phyloP scores from a whole-genome alignment of 1,284 basidiomycete species.

The Cryptococcus sp. region DNA sequence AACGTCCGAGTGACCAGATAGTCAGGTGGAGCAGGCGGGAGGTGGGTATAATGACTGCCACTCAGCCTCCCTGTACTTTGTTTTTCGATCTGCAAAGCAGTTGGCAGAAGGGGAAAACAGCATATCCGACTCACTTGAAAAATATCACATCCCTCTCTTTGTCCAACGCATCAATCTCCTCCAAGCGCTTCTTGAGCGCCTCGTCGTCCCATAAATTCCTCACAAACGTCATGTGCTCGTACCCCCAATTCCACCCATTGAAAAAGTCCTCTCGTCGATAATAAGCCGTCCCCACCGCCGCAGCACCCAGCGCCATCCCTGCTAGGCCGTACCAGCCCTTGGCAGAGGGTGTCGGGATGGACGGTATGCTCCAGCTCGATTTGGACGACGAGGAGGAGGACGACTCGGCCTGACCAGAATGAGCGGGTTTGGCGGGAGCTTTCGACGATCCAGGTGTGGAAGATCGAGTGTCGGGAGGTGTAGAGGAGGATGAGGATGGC shows the following conservation, averaged over 20 bases:
- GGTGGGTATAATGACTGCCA: constrained; percentile 65
- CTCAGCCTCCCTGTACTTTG: not conserved
- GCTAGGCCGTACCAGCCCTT: constrained; percentile 45
- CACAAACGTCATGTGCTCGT: constrained; percentile 87
- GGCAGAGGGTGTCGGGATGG: constrained; percentile 14
- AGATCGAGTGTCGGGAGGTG: not conserved
- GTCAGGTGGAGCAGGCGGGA: constrained; percentile 59
- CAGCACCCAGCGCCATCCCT: constrained; percentile 69
- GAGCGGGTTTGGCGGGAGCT: not conserved
- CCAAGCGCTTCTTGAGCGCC: constrained; percentile 59
- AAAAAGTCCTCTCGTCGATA: constrained; percentile 65
- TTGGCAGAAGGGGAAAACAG: not conserved
- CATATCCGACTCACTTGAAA: constrained; percentile 56
- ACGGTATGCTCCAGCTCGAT: constrained; percentile 10
- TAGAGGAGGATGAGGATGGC: not conserved
- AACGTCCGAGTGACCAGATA: constrained; percentile 63
- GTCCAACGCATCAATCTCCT: constrained; percentile 58
- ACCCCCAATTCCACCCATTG: constrained; percentile 67
- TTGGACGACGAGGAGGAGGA: constrained; percentile 4
- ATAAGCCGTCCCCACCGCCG: constrained; percentile 77
- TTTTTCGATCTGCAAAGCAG: too few relatives aligned
- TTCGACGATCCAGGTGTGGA: not conserved
- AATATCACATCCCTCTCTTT: constrained; percentile 55
- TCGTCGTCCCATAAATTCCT: constrained; percentile 78
- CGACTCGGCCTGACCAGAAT: too few relatives aligned